Percentiles rank a stretch among this genome's conserved stretches.
These are phyloP conservation scores for Xylariales sp. DNA, from an alignment of 2,329 filamentous ascomycete genomes.

Conservation along the genomic window DNA sequence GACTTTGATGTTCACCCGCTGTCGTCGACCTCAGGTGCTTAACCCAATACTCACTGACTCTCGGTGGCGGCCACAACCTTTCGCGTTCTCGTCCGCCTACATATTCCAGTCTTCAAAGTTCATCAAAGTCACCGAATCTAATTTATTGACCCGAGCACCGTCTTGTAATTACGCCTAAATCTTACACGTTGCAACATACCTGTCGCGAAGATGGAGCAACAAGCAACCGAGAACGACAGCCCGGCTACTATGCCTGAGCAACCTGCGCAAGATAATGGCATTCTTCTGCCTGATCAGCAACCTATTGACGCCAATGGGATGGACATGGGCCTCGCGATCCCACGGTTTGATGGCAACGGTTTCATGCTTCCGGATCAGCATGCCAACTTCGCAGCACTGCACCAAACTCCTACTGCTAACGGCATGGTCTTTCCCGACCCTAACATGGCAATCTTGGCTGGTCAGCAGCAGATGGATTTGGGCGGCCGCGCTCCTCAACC, in stretches of 20 bases:
- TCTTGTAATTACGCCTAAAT: no score
- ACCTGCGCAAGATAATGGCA: not conserved
- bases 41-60: no score
- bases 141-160: no score
- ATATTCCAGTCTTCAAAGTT: no score
- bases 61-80: no score
- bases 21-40: no score
- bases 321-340: slow-evolving; percentile 2
- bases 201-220: not conserved
- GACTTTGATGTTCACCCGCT: no score
- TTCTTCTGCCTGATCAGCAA: slow-evolving; percentile 1
- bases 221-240: not conserved
- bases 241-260: slow-evolving; percentile 3
- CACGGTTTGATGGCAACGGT: slow-evolving; percentile 5
- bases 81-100: no score
- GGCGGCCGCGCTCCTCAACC: not conserved
- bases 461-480: slow-evolving; percentile 6
- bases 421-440: slow-evolving; percentile 8
- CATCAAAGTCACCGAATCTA: no score
- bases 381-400: slow-evolving; percentile 1
- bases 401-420: slow-evolving; percentile 4
- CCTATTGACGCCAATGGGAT: slow-evolving; percentile 2
- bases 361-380: slow-evolving; percentile 7
- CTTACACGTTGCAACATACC: no score
- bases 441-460: slow-evolving; percentile 9